Evolutionary conservation across 2,329 filamentous ascomycete species (phyloP), one percentile per base, ranked within the genome.

Genomic region (Juglanconis sp.): DNA sequence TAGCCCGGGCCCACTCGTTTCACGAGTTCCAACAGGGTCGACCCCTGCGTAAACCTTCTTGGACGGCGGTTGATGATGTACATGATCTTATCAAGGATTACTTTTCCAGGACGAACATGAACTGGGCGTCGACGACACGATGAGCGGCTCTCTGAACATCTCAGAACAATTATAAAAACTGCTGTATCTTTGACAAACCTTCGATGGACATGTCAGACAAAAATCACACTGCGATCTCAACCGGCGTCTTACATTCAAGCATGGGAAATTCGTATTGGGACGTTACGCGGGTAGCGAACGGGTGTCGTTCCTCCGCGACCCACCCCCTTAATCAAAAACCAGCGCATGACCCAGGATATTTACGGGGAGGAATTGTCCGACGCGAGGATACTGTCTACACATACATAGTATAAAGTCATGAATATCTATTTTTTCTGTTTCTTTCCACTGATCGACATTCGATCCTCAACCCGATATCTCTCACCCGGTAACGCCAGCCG

Each of bases 301-400:
- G 42, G 17, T 40, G 42, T 31, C 10, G 32, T 47, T 36, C 56
- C 49, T 44, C 44, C 32, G 40, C 30, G 40, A 11, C 15, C 42
- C 36, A 35, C 36, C 46, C 48, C 56, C 56, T 58, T 58, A 48
- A 58, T 58, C 34, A 47, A 40, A 24, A 17, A 15, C n/a, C 11
- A 32, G 34, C 36, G 52, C 52, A 34, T 44, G 15, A 17, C 15
- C 11, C 53, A 24, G 49, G 30, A 47, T 15, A 53, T 36, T 52
- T 40, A 15, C 46, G 46, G 54, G 30, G 30, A 42, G 8, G 2
- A 42, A 34, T 46, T 31, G 7, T 15, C 47, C 55, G 48, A 15
- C 24, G 38, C 7, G n/a, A 42, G n/a, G 11, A 35, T 17, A 10
- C 13, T 4, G 8, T 11, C 30, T 3, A 56, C 30, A 24, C 24